Percentiles rank a stretch among this genome's conserved stretches.
Conservation (phyloP, 352 stramenopile species). For the Globisporangium orthogonon region DNA sequence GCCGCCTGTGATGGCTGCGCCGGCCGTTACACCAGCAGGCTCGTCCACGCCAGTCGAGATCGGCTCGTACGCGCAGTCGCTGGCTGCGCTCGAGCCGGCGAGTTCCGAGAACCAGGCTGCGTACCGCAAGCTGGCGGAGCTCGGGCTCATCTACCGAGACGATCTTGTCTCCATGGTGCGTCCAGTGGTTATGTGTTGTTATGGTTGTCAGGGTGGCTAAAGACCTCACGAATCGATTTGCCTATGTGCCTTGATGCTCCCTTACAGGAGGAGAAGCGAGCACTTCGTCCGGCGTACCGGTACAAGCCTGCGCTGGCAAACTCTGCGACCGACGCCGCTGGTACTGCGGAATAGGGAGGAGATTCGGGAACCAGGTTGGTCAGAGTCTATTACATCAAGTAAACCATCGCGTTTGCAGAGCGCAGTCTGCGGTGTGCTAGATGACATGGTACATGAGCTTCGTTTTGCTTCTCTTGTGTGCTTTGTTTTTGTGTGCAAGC, state of each 20-base stretch:
- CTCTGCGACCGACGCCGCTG: not conserved
- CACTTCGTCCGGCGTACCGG: slow-evolving; percentile 67
- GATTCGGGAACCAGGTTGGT: not conserved
- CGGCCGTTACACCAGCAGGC: not conserved
- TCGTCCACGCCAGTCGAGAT: slow-evolving; percentile 4
- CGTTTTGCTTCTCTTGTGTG: not conserved
- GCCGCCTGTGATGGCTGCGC: slow-evolving; percentile 2
- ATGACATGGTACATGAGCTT: slow-evolving; percentile 1
- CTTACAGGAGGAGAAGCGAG: slow-evolving; percentile 70
- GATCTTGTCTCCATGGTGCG: slow-evolving; percentile 54
- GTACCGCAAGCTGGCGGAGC: slow-evolving; percentile 16
- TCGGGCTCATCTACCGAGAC: slow-evolving; percentile 50
- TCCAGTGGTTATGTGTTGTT: not conserved
- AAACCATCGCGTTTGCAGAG: slow-evolving; percentile 7
- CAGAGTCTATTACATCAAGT: slow-evolving; percentile 4
- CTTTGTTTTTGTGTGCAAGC: no score
- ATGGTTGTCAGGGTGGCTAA: not conserved
- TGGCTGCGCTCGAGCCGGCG: slow-evolving; percentile 15
- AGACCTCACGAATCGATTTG: not conserved
- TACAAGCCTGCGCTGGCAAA: slow-evolving; percentile 42
- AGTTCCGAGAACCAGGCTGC: slow-evolving; percentile 19
- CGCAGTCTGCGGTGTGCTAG: not conserved
- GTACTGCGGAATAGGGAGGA: slow-evolving; percentile 15
- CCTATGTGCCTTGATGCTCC: not conserved
- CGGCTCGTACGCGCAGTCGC: slow-evolving; percentile 5